Evolutionary conservation across 176 grass and related monocot species (phyloP), one percentile per base, ranked within the genome.

Genomic region (Areca catechu): DNA sequence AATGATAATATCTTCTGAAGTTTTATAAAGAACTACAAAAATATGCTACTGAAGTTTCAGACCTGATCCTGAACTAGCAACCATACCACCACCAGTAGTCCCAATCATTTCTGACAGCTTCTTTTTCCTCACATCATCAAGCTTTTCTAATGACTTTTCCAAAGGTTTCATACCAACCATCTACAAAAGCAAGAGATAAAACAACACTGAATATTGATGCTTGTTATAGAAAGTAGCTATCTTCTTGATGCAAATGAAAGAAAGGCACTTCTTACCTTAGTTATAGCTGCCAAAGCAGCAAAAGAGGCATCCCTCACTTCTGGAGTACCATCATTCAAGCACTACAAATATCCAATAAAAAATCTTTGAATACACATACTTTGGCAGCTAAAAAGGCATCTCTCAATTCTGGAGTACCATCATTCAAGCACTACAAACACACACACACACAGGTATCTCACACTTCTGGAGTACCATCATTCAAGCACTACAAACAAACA

Each of bases 121-220:
- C 70, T 98, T 98, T 81, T 98, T 92, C 65, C 94, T 88, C 22
- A 98, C 88, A 12, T 98, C 94, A 48, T 98, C 94, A 69, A 98
- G 75, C 70, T 98, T 98, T 76, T 98, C 94, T 53, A 98, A 72
- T 5, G 88, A 93, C 48, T 84, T 79, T 54, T 98, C 94, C 71
- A 98, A 84, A 7, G 94, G 94, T 74, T 79, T 98, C 94, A 98
- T 89, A 43, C 88, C 88, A 83, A 98, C 94, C 76, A 93, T 98
- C 94, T 98, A 80, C 37, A 71, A 79, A 30, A 81, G 10, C 51
- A 76, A 56, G 79, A 21, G 24, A 54, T 19, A 58, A 68, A 20
- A 27, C 21, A 58, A 51, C 9, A 10, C 9, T 43, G 34, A 43
- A 3, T 43, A 43, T 43, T 14, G 5, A 43, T 43, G 34, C 7